Conservation (phyloP, 2,329 filamentous ascomycete species). For the Polychaeton citri region DNA sequence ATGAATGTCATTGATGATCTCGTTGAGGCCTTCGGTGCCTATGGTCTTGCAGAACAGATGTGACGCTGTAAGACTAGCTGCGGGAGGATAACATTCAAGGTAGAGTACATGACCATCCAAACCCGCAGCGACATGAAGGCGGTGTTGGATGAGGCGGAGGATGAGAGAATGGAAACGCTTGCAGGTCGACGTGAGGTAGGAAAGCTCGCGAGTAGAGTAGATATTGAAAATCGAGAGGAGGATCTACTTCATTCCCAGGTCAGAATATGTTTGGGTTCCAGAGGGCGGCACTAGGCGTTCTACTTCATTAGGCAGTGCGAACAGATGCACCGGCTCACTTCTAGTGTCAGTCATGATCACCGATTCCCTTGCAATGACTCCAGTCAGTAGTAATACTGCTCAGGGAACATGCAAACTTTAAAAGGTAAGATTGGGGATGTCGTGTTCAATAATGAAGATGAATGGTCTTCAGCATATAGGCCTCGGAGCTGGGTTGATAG, state of each 20-base stretch:
- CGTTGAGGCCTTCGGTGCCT: constrained; percentile 47
- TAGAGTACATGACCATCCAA: constrained; percentile 53
- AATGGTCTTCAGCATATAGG: no score
- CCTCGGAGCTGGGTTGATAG: no score
- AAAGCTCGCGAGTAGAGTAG: constrained; percentile 27
- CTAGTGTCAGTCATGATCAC: no score
- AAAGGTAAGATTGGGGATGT: no score
- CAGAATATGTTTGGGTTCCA: constrained; percentile 2
- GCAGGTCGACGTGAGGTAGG: constrained; percentile 46
- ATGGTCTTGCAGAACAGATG: constrained; percentile 56
- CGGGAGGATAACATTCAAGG: constrained; percentile 67
- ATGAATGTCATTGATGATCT: constrained; percentile 21
- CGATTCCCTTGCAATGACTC: no score
- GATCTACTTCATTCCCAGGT: constrained; percentile 16
- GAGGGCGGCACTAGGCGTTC: neutral
- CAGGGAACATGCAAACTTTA: no score
- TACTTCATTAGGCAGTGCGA: constrained; percentile 21
- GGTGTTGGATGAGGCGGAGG: constrained; percentile 49
- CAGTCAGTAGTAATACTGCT: no score
- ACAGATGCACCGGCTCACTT: constrained; percentile 6
- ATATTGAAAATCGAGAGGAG: constrained; percentile 30
- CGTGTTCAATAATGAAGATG: no score
- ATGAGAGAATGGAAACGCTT: constrained; percentile 51
- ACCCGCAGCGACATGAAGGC: constrained; percentile 46
- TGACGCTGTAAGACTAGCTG: constrained; percentile 53